Evolutionary conservation across 2,329 filamentous ascomycete species (phyloP).

Genomic region (Diplodia intermedia): DNA sequence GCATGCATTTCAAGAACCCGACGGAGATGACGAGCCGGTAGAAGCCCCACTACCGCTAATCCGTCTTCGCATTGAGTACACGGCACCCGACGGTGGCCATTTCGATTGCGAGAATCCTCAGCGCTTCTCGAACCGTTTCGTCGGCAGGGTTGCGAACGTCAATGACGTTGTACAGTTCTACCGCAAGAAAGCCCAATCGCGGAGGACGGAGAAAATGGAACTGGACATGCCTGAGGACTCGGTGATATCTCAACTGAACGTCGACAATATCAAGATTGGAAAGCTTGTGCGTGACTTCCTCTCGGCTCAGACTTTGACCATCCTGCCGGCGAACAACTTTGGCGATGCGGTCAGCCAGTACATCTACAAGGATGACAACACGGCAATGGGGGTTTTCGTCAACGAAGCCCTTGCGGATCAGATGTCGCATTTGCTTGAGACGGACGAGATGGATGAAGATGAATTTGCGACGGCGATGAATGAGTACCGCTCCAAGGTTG

Average conservation of each 20-base stretch:
- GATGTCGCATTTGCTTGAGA: constrained; percentile 51
- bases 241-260: constrained; percentile 64
- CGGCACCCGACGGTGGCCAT: constrained; percentile 79
- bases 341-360: constrained; percentile 92
- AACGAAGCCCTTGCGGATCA: constrained; percentile 53
- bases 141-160: constrained; percentile 87
- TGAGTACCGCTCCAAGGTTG: constrained; percentile 71
- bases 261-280: constrained; percentile 85
- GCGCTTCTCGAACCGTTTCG: constrained; percentile 91
- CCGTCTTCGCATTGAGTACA: constrained; percentile 88
- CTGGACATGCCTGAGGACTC: constrained; percentile 69
- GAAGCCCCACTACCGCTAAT: constrained; percentile 81
- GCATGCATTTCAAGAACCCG: constrained; percentile 72
- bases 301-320: constrained; percentile 84
- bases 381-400: constrained; percentile 71
- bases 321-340: constrained; percentile 90
- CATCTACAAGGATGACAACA: constrained; percentile 93
- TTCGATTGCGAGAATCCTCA: constrained; percentile 96
- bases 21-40: constrained; percentile 61
- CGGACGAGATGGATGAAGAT: constrained; percentile 62
- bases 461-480: constrained; percentile 78
- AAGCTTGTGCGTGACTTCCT: constrained; percentile 88
- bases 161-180: constrained; percentile 95
- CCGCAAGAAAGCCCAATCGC: constrained; percentile 75
- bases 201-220: constrained; percentile 56